Evolutionary conservation across 2,329 filamentous ascomycete genomes (phyloP).

Genomic region (Corynespora cassiicola): DNA sequence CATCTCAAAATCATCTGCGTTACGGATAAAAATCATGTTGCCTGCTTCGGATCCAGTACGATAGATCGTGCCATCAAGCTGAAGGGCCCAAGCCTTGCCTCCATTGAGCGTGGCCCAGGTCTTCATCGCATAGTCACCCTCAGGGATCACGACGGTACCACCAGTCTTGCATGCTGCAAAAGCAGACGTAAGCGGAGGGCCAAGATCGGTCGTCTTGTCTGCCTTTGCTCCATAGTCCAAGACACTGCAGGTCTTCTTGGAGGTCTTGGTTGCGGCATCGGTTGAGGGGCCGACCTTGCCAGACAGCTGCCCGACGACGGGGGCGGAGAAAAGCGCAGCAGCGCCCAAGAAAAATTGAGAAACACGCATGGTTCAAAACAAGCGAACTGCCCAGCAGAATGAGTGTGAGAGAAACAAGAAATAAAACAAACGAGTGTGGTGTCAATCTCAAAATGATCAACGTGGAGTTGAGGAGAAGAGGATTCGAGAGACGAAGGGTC

Average conservation of each 20-base stretch:
- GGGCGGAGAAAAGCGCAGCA: constrained; percentile 22
- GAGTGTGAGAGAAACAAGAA: constrained; percentile 7
- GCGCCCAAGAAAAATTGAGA: constrained; percentile 26
- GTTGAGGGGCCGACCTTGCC: constrained; percentile 42
- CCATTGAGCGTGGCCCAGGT: constrained; percentile 58
- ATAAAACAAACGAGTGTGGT: constrained; percentile 11
- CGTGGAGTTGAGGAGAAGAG: neutral
- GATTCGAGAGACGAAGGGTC: neutral
- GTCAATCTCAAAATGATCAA: neutral
- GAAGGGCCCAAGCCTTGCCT: constrained; percentile 57
- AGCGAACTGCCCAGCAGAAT: constrained; percentile 32
- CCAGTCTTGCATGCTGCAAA: constrained; percentile 59
- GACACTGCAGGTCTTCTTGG: constrained; percentile 60
- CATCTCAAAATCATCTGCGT: constrained; percentile 60
- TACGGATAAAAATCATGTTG: constrained; percentile 62
- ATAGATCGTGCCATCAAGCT: constrained; percentile 61
- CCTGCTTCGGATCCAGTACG: constrained; percentile 57
- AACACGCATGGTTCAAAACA: constrained; percentile 28
- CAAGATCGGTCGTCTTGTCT: constrained; percentile 59
- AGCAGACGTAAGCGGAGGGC: constrained; percentile 55
- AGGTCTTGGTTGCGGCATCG: constrained; percentile 46
- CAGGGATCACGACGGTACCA: constrained; percentile 58
- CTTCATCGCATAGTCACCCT: constrained; percentile 57
- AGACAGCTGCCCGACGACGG: constrained; percentile 37
- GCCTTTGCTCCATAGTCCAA: constrained; percentile 60